A percentile compares a stretch with the other conserved stretches of the same genome.
phyloP scores from a whole-genome alignment of 2,329 filamentous ascomycete genomes.

The Shiraia bambusicola region DNA sequence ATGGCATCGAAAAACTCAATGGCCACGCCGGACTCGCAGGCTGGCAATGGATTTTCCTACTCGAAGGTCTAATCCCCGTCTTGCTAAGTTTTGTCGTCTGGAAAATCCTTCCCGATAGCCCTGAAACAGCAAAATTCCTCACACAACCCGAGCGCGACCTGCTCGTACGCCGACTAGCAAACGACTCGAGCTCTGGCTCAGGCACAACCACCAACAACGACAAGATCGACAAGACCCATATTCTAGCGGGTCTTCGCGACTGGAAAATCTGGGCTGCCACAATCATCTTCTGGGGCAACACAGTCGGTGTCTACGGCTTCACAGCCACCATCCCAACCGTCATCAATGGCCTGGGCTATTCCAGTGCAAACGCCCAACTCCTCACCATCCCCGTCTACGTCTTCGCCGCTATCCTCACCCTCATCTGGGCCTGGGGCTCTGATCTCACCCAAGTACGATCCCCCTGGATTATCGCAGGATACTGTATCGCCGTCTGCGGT shows the following conservation, averaged over 20 bases:
- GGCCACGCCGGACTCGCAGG: constrained; percentile 24
- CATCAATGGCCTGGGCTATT: constrained; percentile 47
- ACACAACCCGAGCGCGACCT: constrained; percentile 38
- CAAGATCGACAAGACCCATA: constrained; percentile 49
- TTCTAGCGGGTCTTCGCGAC: constrained; percentile 51
- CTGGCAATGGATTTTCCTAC: constrained; percentile 38
- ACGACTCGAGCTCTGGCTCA: constrained; percentile 49
- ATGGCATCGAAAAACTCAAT: constrained; percentile 33
- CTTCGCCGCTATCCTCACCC: constrained; percentile 45
- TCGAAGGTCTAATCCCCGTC: constrained; percentile 35
- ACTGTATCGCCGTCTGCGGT: constrained; percentile 54
- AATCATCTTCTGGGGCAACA: constrained; percentile 44
- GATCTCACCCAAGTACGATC: constrained; percentile 57
- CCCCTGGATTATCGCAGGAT: constrained; percentile 56
- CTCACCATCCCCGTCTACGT: constrained; percentile 48
- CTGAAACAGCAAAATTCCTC: constrained; percentile 43
- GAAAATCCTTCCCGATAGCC: constrained; percentile 56
- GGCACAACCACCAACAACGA: constrained; percentile 53
- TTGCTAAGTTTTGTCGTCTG: constrained; percentile 50
- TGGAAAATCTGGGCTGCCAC: constrained; percentile 41
- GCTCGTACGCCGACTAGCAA: constrained; percentile 32
- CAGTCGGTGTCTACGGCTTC: constrained; percentile 38
- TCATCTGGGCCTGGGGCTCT: constrained; percentile 50
- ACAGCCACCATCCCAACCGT: constrained; percentile 46
- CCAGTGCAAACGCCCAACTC: constrained; percentile 45